A percentile compares a stretch with the other conserved stretches of the same genome.
Conservation (phyloP, 106 monocot genomes). For the Allium cepa region DNA sequence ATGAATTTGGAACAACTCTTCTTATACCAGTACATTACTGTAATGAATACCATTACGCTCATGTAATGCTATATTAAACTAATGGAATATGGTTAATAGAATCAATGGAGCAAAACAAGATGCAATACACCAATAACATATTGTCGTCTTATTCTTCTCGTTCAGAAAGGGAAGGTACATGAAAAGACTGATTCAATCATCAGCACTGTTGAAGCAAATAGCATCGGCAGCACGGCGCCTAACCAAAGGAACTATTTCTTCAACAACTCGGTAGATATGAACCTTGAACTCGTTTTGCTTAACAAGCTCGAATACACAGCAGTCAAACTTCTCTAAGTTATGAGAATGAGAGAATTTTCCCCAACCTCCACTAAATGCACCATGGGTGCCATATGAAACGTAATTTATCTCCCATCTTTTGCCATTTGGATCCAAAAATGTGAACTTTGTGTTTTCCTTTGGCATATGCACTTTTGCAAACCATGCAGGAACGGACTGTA, state of each 20-base stretch:
- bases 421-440: slow-evolving; percentile 30
- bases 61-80: too few relatives aligned
- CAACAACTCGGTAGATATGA: slow-evolving; percentile 57
- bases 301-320: slow-evolving; percentile 54
- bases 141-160: too few relatives aligned
- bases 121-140: too few relatives aligned
- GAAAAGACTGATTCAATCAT: too few relatives aligned
- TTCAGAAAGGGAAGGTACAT: too few relatives aligned
- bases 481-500: slow-evolving; percentile 35
- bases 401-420: slow-evolving; percentile 36
- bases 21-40: too few relatives aligned
- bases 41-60: too few relatives aligned
- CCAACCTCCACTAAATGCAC: slow-evolving; percentile 59
- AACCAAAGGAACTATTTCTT: slow-evolving; percentile 34
- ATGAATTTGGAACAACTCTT: too few relatives aligned
- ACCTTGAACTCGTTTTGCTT: slow-evolving; percentile 26
- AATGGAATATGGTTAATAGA: too few relatives aligned
- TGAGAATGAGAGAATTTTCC: slow-evolving; percentile 30
- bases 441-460: slow-evolving; percentile 11
- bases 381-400: slow-evolving; percentile 1
- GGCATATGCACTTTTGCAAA: slow-evolving; percentile 33
- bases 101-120: too few relatives aligned
- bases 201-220: too few relatives aligned
- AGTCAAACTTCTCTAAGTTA: slow-evolving; percentile 49
- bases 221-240: background rate